Evolutionary conservation across 2,329 filamentous ascomycete genomes (phyloP).

Genomic region (Stagonosporopsis tanaceti): DNA sequence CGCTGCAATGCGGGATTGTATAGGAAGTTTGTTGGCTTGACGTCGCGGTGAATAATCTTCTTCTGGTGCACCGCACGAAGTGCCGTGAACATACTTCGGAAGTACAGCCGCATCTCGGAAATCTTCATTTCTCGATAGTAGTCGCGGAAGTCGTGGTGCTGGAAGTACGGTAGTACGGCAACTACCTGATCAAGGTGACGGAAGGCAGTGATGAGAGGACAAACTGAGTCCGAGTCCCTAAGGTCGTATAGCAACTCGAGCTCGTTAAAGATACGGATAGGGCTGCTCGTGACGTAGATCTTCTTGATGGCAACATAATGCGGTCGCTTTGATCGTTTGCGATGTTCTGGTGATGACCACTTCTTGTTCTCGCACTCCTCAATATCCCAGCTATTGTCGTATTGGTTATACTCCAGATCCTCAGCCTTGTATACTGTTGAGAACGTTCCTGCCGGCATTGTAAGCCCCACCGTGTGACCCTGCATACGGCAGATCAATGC

Average conservation of each 20-base stretch:
- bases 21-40: conserved; percentile 97
- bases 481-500: conserved; percentile 40
- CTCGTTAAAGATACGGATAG: conserved; percentile 92
- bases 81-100: conserved; percentile 86
- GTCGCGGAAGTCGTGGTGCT: conserved; percentile 90
- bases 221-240: conserved; percentile 82
- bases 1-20: conserved; percentile 83
- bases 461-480: conserved; percentile 35
- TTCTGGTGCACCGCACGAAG: conserved; percentile 82
- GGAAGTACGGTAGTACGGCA: conserved; percentile 93
- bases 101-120: conserved; percentile 86
- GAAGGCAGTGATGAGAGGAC: conserved; percentile 96
- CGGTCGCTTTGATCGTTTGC: conserved; percentile 61
- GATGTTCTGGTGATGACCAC: conserved; percentile 72
- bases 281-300: conserved; percentile 98
- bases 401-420: conserved; percentile 83
- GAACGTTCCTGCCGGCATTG: conserved; percentile 76
- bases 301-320: conserved; percentile 98
- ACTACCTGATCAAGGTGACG: conserved; percentile 93
- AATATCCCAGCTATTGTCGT: conserved; percentile 87
- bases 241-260: conserved; percentile 91
- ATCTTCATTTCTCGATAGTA: conserved; percentile 93
- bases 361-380: conserved; percentile 69
- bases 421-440: conserved; percentile 99
- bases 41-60: conserved; percentile 90